Evolutionary conservation across 495 filamentous ascomycete species (phyloP).

Genomic region (Trichoderma reesei): DNA sequence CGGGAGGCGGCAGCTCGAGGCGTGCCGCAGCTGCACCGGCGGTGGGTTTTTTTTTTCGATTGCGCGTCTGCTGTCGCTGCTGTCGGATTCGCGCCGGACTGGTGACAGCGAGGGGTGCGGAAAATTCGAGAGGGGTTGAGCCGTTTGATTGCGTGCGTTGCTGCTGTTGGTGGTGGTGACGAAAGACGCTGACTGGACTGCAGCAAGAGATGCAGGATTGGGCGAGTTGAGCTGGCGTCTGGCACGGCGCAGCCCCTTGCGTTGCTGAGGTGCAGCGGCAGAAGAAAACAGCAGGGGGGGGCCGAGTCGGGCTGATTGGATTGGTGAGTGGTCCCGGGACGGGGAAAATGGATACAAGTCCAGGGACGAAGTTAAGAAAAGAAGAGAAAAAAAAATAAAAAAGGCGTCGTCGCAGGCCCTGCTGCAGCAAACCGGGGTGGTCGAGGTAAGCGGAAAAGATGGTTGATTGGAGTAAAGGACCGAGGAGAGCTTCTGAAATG

Average conservation of each 20-base stretch:
- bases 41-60: no score
- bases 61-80: no score
- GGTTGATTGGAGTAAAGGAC: background rate
- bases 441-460: background rate
- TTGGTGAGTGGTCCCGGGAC: background rate
- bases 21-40: background rate
- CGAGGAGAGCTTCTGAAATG: background rate
- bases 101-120: background rate
- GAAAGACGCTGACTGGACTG: background rate
- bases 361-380: no score
- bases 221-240: background rate
- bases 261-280: background rate
- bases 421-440: background rate
- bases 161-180: background rate
- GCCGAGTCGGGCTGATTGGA: background rate
- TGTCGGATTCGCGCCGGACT: background rate
- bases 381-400: no score
- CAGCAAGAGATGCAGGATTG: background rate
- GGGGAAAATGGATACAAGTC: background rate
- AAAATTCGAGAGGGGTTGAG: background rate
- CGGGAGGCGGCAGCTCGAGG: background rate
- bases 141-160: background rate
- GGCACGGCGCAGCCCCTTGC: constrained; percentile 1
- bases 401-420: constrained; percentile 3
- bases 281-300: background rate